Conservation (phyloP, 306 rosid species). For the Prunus mira region DNA sequence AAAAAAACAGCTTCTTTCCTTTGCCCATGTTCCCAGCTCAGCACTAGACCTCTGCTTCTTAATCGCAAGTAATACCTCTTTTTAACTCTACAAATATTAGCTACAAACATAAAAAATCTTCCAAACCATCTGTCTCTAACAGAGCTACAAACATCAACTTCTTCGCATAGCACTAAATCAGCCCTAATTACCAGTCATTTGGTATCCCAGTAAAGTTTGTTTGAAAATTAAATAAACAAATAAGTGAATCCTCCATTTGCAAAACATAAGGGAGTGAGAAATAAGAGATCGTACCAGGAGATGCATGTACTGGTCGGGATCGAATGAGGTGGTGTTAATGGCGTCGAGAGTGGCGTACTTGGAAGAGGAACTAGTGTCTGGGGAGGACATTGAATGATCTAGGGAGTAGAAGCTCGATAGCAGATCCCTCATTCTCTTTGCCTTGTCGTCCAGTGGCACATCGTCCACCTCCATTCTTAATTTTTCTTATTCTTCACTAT, state of each 20-base stretch:
- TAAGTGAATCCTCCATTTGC: neutral
- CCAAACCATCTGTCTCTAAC: neutral
- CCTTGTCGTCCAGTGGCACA: slow-evolving; percentile 70
- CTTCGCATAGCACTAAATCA: neutral
- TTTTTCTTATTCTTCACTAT: neutral
- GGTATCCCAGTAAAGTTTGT: neutral
- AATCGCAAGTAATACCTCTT: neutral
- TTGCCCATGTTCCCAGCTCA: neutral
- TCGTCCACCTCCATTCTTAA: slow-evolving; percentile 58
- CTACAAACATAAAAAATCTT: neutral
- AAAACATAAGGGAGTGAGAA: neutral
- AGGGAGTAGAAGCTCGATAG: slow-evolving; percentile 93
- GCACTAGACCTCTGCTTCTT: neutral
- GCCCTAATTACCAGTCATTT: neutral
- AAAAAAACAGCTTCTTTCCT: neutral
- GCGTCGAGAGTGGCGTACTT: slow-evolving; percentile 57
- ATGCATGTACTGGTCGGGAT: slow-evolving; percentile 85
- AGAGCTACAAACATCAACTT: neutral
- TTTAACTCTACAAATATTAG: neutral
- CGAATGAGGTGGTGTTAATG: slow-evolving; percentile 72
- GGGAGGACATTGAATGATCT: slow-evolving; percentile 57
- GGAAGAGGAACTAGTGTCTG: slow-evolving; percentile 32
- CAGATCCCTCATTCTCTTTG: slow-evolving; percentile 91
- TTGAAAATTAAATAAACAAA: neutral
- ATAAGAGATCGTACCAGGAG: slow-evolving; percentile 47